phyloP scores from a whole-genome alignment of 306 rosid genomes.

The Cucurbita argyrosperma region DNA sequence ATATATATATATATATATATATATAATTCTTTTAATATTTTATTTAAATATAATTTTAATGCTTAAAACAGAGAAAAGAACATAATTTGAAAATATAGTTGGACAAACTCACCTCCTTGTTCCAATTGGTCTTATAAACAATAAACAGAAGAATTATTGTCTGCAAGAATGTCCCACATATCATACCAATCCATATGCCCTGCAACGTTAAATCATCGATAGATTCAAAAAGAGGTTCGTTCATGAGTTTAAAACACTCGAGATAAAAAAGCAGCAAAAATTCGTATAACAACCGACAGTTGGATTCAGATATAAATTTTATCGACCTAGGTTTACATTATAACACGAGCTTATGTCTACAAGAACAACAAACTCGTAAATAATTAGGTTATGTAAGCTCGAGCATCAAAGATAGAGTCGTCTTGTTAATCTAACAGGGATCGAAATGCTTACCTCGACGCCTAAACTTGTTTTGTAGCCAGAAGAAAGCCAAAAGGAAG shows the following conservation, averaged over 20 bases:
- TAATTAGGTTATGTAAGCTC: neutral
- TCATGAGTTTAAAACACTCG: too few species aligned
- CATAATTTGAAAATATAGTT: too few species aligned
- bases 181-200: constrained; percentile 98
- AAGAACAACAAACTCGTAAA: neutral
- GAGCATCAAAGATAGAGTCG: neutral
- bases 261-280: too few species aligned
- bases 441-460: constrained; percentile 42
- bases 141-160: constrained; percentile 50
- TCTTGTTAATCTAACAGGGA: neutral
- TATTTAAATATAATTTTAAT: too few species aligned
- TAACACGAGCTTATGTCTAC: neutral
- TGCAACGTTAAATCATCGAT: constrained; percentile 4
- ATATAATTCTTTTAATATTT: too few species aligned
- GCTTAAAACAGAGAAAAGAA: too few species aligned
- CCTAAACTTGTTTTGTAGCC: constrained; percentile 51
- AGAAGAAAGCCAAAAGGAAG: constrained; percentile 74
- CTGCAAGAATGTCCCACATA: constrained; percentile 69
- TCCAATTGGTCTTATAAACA: constrained; percentile 70
- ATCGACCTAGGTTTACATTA: neutral
- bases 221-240: too few species aligned
- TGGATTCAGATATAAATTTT: too few species aligned
- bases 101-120: constrained; percentile 38
- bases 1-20: too few species aligned
- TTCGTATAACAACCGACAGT: too few species aligned